These are phyloP conservation scores for Sporothrix pallida DNA, from an alignment of 2,329 filamentous ascomycete genomes.

Conservation along the genomic window DNA sequence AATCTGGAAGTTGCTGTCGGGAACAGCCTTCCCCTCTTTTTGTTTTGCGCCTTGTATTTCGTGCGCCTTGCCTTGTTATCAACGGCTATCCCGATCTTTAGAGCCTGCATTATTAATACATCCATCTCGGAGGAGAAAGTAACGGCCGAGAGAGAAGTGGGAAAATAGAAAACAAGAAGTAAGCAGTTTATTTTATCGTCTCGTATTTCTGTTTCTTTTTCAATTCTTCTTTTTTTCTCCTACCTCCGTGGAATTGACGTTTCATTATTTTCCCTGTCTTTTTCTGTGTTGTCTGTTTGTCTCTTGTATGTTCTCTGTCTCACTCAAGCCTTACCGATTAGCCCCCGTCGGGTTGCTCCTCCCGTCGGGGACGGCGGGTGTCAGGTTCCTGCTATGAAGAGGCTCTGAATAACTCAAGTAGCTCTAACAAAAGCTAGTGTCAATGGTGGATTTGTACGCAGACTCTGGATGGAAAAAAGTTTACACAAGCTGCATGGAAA, in stretches of 20 bases:
- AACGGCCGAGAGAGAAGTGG: neutral
- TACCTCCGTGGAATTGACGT: neutral
- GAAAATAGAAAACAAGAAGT: neutral
- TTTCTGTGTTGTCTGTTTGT: neutral
- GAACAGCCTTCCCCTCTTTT: conserved; percentile 18
- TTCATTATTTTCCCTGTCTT: neutral
- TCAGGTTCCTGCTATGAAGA: conserved; percentile 10
- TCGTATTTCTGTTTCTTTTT: neutral
- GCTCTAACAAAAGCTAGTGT: conserved; percentile 6
- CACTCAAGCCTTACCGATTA: neutral
- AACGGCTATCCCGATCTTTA: neutral
- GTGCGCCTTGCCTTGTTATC: neutral
- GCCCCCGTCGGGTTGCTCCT: neutral
- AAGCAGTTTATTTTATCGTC: neutral
- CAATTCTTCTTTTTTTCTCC: neutral
- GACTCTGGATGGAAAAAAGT: neutral
- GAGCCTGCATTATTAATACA: conserved; percentile 20
- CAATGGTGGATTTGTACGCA: neutral
- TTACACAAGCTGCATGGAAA: neutral
- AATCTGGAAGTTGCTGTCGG: neutral
- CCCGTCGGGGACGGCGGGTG: conserved; percentile 25
- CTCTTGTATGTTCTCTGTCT: neutral
- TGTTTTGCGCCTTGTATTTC: too few species aligned
- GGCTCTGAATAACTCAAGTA: neutral
- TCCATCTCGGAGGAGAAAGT: neutral